Conservation (phyloP, 345 rosid species). For the Anacardium occidentale region DNA sequence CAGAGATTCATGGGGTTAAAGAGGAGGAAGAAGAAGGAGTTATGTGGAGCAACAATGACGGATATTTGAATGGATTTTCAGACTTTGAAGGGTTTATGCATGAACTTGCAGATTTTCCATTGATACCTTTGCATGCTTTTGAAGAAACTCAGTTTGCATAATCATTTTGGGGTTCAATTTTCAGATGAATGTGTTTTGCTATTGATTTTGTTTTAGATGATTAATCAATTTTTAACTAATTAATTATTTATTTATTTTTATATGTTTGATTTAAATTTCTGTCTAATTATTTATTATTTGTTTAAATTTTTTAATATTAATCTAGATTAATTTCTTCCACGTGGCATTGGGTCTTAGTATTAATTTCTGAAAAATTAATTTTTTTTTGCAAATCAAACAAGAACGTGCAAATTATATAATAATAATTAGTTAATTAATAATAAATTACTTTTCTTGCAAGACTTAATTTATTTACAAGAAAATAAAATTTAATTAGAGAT, state of each 20-base stretch:
- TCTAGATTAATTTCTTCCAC: background rate
- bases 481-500: no score
- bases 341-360: no score
- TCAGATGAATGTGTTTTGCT: conserved; percentile 3
- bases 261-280: background rate
- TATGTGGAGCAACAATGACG: conserved; percentile 34
- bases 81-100: conserved; percentile 75
- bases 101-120: conserved; percentile 61
- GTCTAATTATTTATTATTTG: conserved; percentile 22
- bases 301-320: no score
- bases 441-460: no score
- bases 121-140: conserved; percentile 43
- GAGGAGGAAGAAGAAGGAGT: conserved; percentile 25
- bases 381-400: no score
- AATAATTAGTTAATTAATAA: no score
- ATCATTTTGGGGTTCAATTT: background rate
- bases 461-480: no score
- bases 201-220: background rate
- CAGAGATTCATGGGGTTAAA: conserved; percentile 24
- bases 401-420: no score
- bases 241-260: background rate
- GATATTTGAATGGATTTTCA: conserved; percentile 51
- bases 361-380: no score
- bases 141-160: conserved; percentile 36
- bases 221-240: conserved; percentile 1